A percentile compares a stretch with the other conserved stretches of the same genome.
phyloP scores from a whole-genome alignment of 2,329 filamentous ascomycete genomes.

The Nothophoma quercina region DNA sequence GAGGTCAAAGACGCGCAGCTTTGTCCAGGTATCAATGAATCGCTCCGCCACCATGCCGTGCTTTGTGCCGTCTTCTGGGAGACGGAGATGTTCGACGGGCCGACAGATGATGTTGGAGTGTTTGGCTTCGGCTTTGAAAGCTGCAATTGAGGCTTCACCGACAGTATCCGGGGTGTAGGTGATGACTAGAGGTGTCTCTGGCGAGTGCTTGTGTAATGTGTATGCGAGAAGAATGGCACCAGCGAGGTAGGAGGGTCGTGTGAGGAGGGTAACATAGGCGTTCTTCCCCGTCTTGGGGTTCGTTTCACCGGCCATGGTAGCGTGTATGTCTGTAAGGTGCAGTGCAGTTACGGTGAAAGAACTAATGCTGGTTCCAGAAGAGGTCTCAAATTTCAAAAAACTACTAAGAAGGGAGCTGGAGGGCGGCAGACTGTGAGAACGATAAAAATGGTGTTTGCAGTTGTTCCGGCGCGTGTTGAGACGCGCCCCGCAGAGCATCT shows the following conservation, averaged over 20 bases:
- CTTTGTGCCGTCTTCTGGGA: conserved; percentile 38
- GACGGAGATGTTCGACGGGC: conserved; percentile 52
- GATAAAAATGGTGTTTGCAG: neutral
- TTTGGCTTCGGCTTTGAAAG: conserved; percentile 53
- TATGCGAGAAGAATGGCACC: conserved; percentile 61
- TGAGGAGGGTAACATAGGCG: conserved; percentile 61
- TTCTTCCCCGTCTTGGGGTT: conserved; percentile 20
- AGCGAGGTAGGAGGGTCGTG: conserved; percentile 60
- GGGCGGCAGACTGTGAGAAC: neutral
- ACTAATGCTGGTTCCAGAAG: neutral
- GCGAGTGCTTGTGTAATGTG: conserved; percentile 56
- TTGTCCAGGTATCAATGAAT: conserved; percentile 64
- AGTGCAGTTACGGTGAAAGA: no score
- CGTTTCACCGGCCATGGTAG: conserved; percentile 18
- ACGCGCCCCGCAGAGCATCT: conserved; percentile 16
- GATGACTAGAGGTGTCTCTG: conserved; percentile 59
- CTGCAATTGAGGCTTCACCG: conserved; percentile 48
- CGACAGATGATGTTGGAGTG: conserved; percentile 52
- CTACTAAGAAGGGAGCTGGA: neutral
- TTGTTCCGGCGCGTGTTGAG: conserved; percentile 8
- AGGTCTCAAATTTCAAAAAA: no score
- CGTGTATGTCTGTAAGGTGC: neutral
- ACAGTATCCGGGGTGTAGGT: conserved; percentile 57
- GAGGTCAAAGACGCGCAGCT: conserved; percentile 62
- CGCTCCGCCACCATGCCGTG: conserved; percentile 58